Evolutionary conservation across 1,284 basidiomycete species (phyloP).

Genomic region (Trichosporon sp.): DNA sequence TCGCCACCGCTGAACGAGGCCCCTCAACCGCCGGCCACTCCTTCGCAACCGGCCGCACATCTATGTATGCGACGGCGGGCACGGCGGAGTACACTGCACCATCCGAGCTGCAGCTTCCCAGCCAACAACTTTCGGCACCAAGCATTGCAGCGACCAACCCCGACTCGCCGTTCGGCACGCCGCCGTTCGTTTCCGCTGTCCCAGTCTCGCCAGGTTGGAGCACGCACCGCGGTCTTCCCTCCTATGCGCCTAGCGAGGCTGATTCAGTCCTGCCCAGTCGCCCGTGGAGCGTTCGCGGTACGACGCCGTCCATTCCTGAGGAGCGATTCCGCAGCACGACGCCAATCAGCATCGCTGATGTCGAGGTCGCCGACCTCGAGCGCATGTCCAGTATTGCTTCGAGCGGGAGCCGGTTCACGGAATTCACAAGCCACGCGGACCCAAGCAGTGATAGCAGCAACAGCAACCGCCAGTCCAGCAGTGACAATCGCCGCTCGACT

Average conservation of each 20-base stretch:
- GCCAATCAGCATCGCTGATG: background rate
- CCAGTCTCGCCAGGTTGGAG: background rate
- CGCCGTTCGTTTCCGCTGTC: background rate
- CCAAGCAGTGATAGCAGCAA: background rate
- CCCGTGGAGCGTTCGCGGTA: background rate
- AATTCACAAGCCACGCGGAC: background rate
- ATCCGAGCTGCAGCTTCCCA: background rate
- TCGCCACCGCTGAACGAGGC: background rate
- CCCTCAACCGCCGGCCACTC: background rate
- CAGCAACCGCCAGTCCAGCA: background rate
- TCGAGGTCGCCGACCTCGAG: constrained; percentile 4
- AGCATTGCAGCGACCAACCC: background rate
- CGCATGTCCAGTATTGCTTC: background rate
- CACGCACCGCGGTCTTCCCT: background rate
- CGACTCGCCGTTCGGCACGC: background rate
- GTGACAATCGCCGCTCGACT: background rate
- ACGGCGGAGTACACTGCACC: background rate
- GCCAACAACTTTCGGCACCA: background rate
- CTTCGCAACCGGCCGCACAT: background rate
- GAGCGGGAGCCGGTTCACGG: background rate
- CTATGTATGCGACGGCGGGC: background rate
- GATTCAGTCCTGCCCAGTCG: background rate
- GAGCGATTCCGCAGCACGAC: background rate
- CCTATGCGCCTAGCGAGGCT: background rate
- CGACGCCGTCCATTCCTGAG: background rate